Conservation (phyloP, 306 rosid genomes). For the Corylus avellana region DNA sequence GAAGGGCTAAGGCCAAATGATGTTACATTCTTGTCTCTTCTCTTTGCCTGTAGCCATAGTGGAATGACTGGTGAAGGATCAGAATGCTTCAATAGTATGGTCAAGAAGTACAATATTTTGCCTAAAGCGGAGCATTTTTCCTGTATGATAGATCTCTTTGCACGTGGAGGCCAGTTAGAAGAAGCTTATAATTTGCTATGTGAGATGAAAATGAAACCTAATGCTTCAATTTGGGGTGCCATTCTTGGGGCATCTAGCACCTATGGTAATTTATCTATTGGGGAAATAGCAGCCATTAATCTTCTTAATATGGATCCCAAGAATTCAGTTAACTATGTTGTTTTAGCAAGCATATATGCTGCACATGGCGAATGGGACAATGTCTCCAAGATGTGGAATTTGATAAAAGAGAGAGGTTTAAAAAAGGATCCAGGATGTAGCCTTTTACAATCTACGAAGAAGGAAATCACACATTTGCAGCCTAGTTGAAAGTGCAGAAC, state of each 20-base stretch:
- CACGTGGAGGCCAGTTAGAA: slow-evolving; percentile 39
- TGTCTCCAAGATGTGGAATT: slow-evolving; percentile 25
- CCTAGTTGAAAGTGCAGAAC: slow-evolving; percentile 1
- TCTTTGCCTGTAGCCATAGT: slow-evolving; percentile 42
- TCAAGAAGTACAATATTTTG: slow-evolving; percentile 22
- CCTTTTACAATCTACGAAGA: slow-evolving; percentile 21
- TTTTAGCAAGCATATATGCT: slow-evolving; percentile 37
- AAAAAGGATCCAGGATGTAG: slow-evolving; percentile 35
- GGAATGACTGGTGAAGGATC: slow-evolving; percentile 41
- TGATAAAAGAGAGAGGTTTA: slow-evolving; percentile 18
- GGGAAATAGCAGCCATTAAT: slow-evolving; percentile 34
- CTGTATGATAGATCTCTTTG: slow-evolving; percentile 38
- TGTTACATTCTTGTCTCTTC: slow-evolving; percentile 39
- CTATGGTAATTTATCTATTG: slow-evolving; percentile 32
- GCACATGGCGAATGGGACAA: slow-evolving; percentile 39
- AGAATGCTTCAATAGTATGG: slow-evolving; percentile 35
- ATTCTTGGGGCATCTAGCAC: slow-evolving; percentile 38
- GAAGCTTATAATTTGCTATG: slow-evolving; percentile 29
- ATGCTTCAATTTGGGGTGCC: slow-evolving; percentile 41
- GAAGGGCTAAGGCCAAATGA: slow-evolving; percentile 40
- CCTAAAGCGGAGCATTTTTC: slow-evolving; percentile 39
- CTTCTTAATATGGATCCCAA: slow-evolving; percentile 29
- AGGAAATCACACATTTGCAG: slow-evolving; percentile 1
- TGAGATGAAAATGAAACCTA: slow-evolving; percentile 25
- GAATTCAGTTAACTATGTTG: slow-evolving; percentile 33